phyloP scores from a whole-genome alignment of 257 asterid genomes.

The Rauvolfia tetraphylla region DNA sequence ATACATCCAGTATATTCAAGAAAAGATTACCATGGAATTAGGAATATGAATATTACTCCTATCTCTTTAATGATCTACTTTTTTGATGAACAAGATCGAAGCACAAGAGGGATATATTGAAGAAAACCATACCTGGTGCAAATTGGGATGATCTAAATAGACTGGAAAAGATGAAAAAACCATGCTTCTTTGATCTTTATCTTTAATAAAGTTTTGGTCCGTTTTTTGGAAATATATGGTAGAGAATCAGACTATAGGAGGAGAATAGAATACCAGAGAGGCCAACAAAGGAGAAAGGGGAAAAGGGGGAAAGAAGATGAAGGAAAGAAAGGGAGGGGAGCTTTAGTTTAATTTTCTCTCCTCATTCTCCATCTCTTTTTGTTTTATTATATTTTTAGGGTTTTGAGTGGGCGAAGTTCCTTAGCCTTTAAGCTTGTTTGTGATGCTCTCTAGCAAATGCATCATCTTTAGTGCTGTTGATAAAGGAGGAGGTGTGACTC shows the following conservation, averaged over 20 bases:
- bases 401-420: slow-evolving; percentile 40
- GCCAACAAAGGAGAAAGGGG: slow-evolving; percentile 26
- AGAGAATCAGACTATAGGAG: slow-evolving; percentile 30
- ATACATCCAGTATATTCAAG: slow-evolving; percentile 39
- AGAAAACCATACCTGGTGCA: slow-evolving; percentile 42
- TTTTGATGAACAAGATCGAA: slow-evolving; percentile 20
- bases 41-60: slow-evolving; percentile 38
- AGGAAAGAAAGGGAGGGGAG: slow-evolving; percentile 11
- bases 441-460: slow-evolving; percentile 11
- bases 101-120: background rate
- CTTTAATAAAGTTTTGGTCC: slow-evolving; percentile 38
- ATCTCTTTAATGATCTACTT: slow-evolving; percentile 9
- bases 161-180: slow-evolving; percentile 49
- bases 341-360: slow-evolving; percentile 26
- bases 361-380: slow-evolving; percentile 25
- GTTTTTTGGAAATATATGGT: slow-evolving; percentile 42
- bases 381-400: slow-evolving; percentile 34
- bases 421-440: slow-evolving; percentile 40
- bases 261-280: slow-evolving; percentile 29
- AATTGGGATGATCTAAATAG: slow-evolving; percentile 52
- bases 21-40: slow-evolving; percentile 30
- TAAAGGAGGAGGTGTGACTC: slow-evolving; percentile 24
- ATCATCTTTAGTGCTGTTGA: slow-evolving; percentile 24
- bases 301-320: slow-evolving; percentile 21
- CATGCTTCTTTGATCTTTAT: slow-evolving; percentile 34